Evolutionary conservation across 331 rosid genomes (phyloP), one percentile per base, ranked within the genome.

Genomic region (Ulmus americana): DNA sequence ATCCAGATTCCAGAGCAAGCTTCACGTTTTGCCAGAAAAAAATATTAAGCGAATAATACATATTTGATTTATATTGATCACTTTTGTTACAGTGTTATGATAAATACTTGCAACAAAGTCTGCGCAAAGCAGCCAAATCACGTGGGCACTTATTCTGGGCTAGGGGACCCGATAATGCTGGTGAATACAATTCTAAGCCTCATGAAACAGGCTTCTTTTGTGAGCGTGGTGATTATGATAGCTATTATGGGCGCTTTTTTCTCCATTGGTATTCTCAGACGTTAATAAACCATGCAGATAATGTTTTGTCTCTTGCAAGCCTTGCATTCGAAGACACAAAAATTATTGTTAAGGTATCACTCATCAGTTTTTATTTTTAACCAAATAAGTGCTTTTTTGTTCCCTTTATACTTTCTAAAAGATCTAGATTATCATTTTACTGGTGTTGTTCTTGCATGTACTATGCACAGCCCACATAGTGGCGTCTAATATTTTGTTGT

Each of bases 141-240:
- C 95, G 96, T 11, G 98, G 98, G 60, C 97, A 94, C 73, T 68
- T 95, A 61, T 87, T 83, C 64, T 94, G 98, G 98, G 98, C 84
- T 44, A 87, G 89, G 79, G 97, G 90, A 73, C 98, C 98, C 69
- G 95, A 89, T 71, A 94, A 94, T 82, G 91, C 95, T 43, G 98
- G 97, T 58, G 79, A 77, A 61, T 94, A 94, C 74, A 94, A 89
- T 72, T 94, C 98, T 60, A 79, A 79, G 85, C 97, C 98, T 9
- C 95, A 89, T 65, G 98, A 89, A 74, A 85, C 97, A 65, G 97
- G 91, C 54, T 92, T 92, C 86, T 92, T 92, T 77, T 85, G 98
- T 74, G 98, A 89, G 47, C 81, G 90, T 35, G 98, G 98, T 64
- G 98, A 90, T 74, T 94, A 94, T 15, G 97, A 83, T 80, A 89